Evolutionary conservation across 2,329 filamentous ascomycete species (phyloP).

Genomic region (Cladophialophora psammophila): DNA sequence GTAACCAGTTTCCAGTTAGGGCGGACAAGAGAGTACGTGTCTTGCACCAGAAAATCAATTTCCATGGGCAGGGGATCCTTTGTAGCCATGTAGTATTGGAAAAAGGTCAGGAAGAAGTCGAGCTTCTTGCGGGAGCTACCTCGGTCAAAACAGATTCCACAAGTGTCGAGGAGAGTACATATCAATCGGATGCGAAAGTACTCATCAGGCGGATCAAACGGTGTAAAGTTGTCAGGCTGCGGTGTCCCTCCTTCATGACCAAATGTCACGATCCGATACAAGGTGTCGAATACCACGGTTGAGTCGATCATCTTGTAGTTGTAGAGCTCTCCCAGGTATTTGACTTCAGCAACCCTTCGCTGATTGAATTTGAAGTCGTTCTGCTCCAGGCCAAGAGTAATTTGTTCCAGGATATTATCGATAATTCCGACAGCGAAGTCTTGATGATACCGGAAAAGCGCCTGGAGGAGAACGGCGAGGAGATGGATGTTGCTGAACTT

Average conservation of each 20-base stretch:
- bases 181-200: slow-evolving; percentile 94
- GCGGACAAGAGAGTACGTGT: slow-evolving; percentile 82
- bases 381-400: slow-evolving; percentile 85
- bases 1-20: slow-evolving; percentile 91
- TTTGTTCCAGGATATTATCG: slow-evolving; percentile 87
- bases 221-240: slow-evolving; percentile 75
- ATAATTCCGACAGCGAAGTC: slow-evolving; percentile 90
- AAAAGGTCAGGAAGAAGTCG: slow-evolving; percentile 95
- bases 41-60: slow-evolving; percentile 94
- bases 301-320: slow-evolving; percentile 98
- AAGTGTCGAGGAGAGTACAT: slow-evolving; percentile 89
- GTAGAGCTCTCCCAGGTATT: slow-evolving; percentile 95
- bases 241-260: slow-evolving; percentile 85
- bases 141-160: slow-evolving; percentile 93
- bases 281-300: slow-evolving; percentile 89
- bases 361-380: slow-evolving; percentile 99
- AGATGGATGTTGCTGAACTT: slow-evolving; percentile 97
- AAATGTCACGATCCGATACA: slow-evolving; percentile 94
- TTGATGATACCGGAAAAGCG: slow-evolving; percentile 89
- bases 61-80: slow-evolving; percentile 95
- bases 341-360: slow-evolving; percentile 90
- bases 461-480: slow-evolving; percentile 85
- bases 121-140: slow-evolving; percentile 95
- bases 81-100: slow-evolving; percentile 90
- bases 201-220: slow-evolving; percentile 87